Evolutionary conservation across 192 early-diverging fungal species (phyloP).

Genomic region (Entomortierella parvispora): DNA sequence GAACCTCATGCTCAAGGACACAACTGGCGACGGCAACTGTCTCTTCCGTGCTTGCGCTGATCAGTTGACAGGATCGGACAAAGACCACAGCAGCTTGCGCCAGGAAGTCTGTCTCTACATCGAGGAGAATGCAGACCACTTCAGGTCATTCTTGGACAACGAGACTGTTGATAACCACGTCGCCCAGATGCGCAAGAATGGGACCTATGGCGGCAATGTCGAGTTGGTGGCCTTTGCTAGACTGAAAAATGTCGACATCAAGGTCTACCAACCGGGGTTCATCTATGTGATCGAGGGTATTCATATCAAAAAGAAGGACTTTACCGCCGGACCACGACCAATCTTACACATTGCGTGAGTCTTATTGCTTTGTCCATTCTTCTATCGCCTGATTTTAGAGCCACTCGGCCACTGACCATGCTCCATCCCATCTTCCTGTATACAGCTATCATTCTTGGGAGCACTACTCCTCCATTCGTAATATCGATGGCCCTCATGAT

Average conservation of each 20-base stretch:
- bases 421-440: background rate
- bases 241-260: slow-evolving; percentile 68
- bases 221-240: slow-evolving; percentile 79
- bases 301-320: slow-evolving; percentile 54
- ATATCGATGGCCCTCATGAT: slow-evolving; percentile 66
- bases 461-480: slow-evolving; percentile 81
- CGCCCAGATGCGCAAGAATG: slow-evolving; percentile 64
- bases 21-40: slow-evolving; percentile 78
- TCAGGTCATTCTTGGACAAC: slow-evolving; percentile 71
- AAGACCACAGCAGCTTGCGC: slow-evolving; percentile 64
- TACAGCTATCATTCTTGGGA: slow-evolving; percentile 77
- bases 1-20: slow-evolving; percentile 71
- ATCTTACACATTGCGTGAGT: slow-evolving; percentile 71
- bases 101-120: slow-evolving; percentile 72
- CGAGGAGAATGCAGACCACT: slow-evolving; percentile 64
- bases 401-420: background rate
- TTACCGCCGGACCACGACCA: slow-evolving; percentile 51
- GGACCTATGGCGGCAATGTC: slow-evolving; percentile 78
- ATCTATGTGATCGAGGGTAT: slow-evolving; percentile 77
- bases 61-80: slow-evolving; percentile 69
- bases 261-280: slow-evolving; percentile 74
- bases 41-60: slow-evolving; percentile 71
- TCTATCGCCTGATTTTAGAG: background rate
- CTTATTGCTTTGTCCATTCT: background rate
- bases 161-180: slow-evolving; percentile 67